These are phyloP conservation scores for Debaryomyces hansenii DNA, from an alignment of 805 yeast species.

Conservation along the genomic window DNA sequence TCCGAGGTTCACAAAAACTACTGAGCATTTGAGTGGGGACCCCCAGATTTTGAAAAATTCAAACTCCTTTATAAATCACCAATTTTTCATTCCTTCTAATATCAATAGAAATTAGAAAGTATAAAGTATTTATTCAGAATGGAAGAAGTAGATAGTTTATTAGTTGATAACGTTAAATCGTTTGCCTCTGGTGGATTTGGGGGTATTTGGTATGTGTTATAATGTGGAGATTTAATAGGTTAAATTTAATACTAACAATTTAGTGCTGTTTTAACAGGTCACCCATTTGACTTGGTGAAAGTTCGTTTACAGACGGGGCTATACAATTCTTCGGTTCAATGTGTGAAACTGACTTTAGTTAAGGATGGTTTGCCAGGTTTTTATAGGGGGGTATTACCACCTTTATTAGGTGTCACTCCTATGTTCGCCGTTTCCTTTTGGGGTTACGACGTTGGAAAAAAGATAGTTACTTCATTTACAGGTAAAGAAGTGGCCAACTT, in stretches of 20 bases:
- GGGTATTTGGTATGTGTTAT: conserved; percentile 57
- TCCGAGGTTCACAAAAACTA: conserved; percentile 1
- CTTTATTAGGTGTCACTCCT: conserved; percentile 94
- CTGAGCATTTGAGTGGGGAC: neutral
- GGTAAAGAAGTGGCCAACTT: conserved; percentile 45
- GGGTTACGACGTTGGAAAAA: conserved; percentile 96
- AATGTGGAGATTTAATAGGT: neutral
- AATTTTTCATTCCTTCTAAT: neutral
- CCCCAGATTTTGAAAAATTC: conserved; percentile 8
- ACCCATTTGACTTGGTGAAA: conserved; percentile 92
- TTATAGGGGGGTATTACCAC: conserved; percentile 93
- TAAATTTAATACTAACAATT: conserved; percentile 9
- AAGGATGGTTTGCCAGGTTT: conserved; percentile 77
- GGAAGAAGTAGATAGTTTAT: conserved; percentile 47
- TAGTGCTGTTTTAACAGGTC: conserved; percentile 91
- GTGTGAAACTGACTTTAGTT: conserved; percentile 68
- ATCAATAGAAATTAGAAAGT: neutral
- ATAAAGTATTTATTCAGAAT: conserved; percentile 14
- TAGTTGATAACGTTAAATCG: conserved; percentile 80
- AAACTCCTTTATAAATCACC: neutral
- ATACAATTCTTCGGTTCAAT: conserved; percentile 60
- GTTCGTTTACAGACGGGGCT: conserved; percentile 89
- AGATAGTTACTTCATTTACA: conserved; percentile 52
- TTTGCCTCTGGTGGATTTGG: conserved; percentile 95
- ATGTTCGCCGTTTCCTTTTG: conserved; percentile 98